Base-by-base conservation (phyloP, 805 yeast species). In the Metschnikowia rubicola region DNA sequence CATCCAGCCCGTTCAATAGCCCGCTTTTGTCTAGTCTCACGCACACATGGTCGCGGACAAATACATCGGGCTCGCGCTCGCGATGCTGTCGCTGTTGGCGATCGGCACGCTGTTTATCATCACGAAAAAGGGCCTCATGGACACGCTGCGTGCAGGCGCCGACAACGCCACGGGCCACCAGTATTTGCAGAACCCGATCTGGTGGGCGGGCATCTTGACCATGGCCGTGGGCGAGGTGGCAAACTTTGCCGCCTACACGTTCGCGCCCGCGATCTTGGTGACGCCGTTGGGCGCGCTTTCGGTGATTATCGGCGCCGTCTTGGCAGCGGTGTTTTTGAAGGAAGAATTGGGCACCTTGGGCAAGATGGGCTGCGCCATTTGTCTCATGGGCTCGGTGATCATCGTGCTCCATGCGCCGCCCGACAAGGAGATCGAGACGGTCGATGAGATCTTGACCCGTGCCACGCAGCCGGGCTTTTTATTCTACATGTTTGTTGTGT, bases 171-270 rank as follows among this genome's bases (percentile, higher is more conserved):
- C 86, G 50, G 89, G 90, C n/a, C 81, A 75, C 61, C 82, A 85
- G 58, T 89, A 89, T 62, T 70, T 89, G 53, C 81, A 78, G 55
- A 88, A 86, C 63, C 96, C 97, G 10, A 79, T 88, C 34, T 89
- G 97, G 97, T 87, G 96, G 88, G 87, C 92, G 0, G 97, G 97
- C 10, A 90, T 90, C 77, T 60, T 82, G 30, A 82, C 95, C 40
- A 84, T 89, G 97, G 96, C 94, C 2, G 68, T 89, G 19, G 97
- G 97, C 6, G 97, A 89, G 62, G 68, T 89, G 35, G 96, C 96
- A 48, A 89, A 89, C 63, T 89, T 89, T 63, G 96, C 96, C 3
- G 97, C 97, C 0, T 89, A 89, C 63, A 89, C 96, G 1, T 89
- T 89, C 75, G 97, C 97, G 0, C 96, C 97, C 3, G 95, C 96